phyloP scores from a whole-genome alignment of 306 rosid species.

The Oxytropis ochrocephala region DNA sequence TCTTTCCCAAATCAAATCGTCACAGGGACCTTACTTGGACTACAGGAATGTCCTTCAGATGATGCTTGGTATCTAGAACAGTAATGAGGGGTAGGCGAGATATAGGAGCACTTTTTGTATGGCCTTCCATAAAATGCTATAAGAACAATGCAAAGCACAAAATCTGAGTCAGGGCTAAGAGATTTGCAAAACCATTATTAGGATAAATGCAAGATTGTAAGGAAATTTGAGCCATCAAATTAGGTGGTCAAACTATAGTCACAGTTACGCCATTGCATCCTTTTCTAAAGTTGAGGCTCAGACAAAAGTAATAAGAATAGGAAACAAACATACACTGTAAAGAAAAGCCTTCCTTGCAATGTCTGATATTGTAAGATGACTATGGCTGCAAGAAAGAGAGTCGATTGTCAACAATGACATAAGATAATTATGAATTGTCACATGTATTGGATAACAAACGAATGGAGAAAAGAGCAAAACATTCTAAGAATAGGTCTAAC shows the following conservation, averaged over 20 bases:
- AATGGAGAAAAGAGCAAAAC: background rate
- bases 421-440: background rate
- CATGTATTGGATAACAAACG: background rate
- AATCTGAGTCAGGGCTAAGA: background rate
- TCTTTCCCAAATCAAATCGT: conserved; percentile 21
- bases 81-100: conserved; percentile 90
- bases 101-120: conserved; percentile 80
- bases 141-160: conserved; percentile 22
- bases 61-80: conserved; percentile 73
- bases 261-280: background rate
- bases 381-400: conserved; percentile 48
- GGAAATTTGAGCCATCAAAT: conserved; percentile 18
- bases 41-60: conserved; percentile 80
- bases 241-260: conserved; percentile 1
- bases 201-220: background rate
- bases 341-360: conserved; percentile 99
- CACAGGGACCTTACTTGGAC: conserved; percentile 49
- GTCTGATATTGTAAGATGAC: conserved; percentile 80
- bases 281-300: background rate
- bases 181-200: background rate
- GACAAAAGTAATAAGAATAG: background rate
- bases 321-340: conserved; percentile 66
- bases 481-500: background rate
- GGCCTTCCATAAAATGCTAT: conserved; percentile 98
- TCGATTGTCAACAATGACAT: conserved; percentile 21